Percentiles rank a stretch among this genome's conserved stretches.
These are phyloP conservation scores for Cochlearia excelsa DNA, from an alignment of 345 rosid genomes.

Conservation along the genomic window DNA sequence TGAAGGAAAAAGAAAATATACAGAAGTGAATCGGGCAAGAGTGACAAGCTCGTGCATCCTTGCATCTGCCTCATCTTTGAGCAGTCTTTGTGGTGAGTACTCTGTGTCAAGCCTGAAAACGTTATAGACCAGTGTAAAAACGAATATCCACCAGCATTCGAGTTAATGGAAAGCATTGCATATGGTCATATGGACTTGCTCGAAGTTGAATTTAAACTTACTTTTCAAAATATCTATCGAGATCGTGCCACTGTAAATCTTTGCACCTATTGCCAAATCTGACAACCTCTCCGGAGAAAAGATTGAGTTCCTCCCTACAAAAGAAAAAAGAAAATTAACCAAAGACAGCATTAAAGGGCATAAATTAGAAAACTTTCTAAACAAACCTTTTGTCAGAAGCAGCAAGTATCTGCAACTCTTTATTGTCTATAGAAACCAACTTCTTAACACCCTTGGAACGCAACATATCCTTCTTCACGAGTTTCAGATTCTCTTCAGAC, in stretches of 20 bases:
- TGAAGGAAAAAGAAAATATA: slow-evolving; percentile 39
- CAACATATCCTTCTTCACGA: slow-evolving; percentile 60
- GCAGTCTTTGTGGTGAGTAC: slow-evolving; percentile 37
- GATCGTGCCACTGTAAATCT: slow-evolving; percentile 86
- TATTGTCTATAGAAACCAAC: slow-evolving; percentile 62
- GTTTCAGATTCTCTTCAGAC: slow-evolving; percentile 54
- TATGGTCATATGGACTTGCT: not conserved
- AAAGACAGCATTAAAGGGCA: not conserved
- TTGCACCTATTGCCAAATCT: slow-evolving; percentile 87
- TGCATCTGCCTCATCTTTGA: slow-evolving; percentile 58
- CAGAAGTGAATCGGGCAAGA: slow-evolving; percentile 78
- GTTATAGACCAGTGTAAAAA: slow-evolving; percentile 31
- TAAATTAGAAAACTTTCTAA: not conserved
- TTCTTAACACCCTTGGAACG: slow-evolving; percentile 63
- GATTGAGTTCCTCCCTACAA: slow-evolving; percentile 77
- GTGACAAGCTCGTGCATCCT: slow-evolving; percentile 62
- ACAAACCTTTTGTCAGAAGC: slow-evolving; percentile 86
- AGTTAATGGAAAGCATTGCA: not conserved
- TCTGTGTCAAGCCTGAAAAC: slow-evolving; percentile 62
- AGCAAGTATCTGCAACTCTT: slow-evolving; percentile 66
- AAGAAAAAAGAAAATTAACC: slow-evolving; percentile 4
- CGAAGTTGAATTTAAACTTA: slow-evolving; percentile 31
- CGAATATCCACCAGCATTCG: slow-evolving; percentile 28
- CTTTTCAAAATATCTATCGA: slow-evolving; percentile 69
- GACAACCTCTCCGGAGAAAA: slow-evolving; percentile 71